Base-by-base conservation (phyloP, 106 monocot genomes). In the Dioscorea zingiberensis region DNA sequence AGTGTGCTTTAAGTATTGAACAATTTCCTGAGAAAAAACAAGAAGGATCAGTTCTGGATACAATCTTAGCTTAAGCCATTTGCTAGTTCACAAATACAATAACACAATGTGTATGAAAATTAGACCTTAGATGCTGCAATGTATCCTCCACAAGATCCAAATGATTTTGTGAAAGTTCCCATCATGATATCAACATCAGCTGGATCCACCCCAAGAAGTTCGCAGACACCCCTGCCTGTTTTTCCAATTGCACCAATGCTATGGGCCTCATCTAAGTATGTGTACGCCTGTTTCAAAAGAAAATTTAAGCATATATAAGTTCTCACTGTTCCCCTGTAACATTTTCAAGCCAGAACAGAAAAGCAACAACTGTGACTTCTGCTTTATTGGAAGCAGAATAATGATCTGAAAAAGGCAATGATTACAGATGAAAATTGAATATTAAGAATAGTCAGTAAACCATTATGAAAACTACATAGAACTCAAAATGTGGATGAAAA, bases 111-210 rank as follows among this genome's bases (percentile, higher is more conserved):
- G 2, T 25, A 63, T 2, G 58, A 46, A 10, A 65, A 21, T 51
- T 45, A 29, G 3, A 90, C 89, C 85, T 85, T 85, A 44, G 89
- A 85, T 79, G 89, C 89, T 46, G 85, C 89, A 72, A 90, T 90
- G 68, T 90, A 90, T 21, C 89, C 89, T 56, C 89, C 89, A 77
- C 89, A 90, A 47, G 89, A 90, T 47, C 89, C 89, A 80, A 90
- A 90, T 58, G 85, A 85, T 58, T 90, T 90, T 48, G 89, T 90
- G 57, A 90, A 90, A 56, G 89, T 90, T 55, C 89, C 89, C 89
- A 90, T 90, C 89, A 90, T 90, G 32, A 90, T 80, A 69, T 90
- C 89, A 38, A 90, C 70, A 74, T 90, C 85, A 64, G 89, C 80
- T 48, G 89, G 79, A 62, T 90, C 75, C 16, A 90, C 89, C 19